Percentiles rank a stretch among this genome's conserved stretches.
phyloP scores from a whole-genome alignment of 2,329 filamentous ascomycete species.

The Colletotrichum sp. region DNA sequence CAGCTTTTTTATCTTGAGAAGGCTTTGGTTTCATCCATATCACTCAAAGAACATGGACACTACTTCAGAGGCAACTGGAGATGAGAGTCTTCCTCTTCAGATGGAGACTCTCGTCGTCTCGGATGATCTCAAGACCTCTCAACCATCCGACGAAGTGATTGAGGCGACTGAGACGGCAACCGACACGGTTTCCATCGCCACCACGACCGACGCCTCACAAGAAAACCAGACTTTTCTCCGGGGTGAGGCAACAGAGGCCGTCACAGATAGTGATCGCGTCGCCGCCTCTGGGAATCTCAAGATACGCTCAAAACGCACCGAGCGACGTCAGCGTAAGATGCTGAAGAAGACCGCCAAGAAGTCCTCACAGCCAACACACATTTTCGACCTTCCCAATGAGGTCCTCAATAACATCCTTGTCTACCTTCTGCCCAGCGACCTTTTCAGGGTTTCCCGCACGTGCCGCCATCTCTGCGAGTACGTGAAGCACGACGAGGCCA shows the following conservation, averaged over 20 bases:
- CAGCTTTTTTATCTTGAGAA: background rate
- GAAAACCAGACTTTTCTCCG: background rate
- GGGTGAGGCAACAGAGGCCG: background rate
- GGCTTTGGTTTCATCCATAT: background rate
- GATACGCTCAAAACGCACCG: constrained; percentile 18
- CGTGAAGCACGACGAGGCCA: constrained; percentile 45
- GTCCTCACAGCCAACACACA: constrained; percentile 25
- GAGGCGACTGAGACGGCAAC: background rate
- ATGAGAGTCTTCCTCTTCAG: background rate
- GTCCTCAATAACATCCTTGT: constrained; percentile 52
- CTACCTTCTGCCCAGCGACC: constrained; percentile 53
- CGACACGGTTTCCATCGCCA: background rate
- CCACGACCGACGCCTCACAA: background rate
- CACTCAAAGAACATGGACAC: background rate
- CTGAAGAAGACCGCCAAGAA: constrained; percentile 9
- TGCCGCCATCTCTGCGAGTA: constrained; percentile 46
- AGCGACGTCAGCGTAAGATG: constrained; percentile 12
- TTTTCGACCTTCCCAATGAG: constrained; percentile 58
- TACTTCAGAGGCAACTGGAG: accelerated
- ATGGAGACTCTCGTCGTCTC: background rate
- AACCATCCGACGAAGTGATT: background rate
- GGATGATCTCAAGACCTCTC: background rate
- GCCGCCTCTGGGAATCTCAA: constrained; percentile 7
- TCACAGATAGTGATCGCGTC: constrained; percentile 11
- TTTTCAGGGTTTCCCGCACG: constrained; percentile 49